Evolutionary conservation across 495 filamentous ascomycete genomes (phyloP).

Genomic region (Achaetomiella virescens): DNA sequence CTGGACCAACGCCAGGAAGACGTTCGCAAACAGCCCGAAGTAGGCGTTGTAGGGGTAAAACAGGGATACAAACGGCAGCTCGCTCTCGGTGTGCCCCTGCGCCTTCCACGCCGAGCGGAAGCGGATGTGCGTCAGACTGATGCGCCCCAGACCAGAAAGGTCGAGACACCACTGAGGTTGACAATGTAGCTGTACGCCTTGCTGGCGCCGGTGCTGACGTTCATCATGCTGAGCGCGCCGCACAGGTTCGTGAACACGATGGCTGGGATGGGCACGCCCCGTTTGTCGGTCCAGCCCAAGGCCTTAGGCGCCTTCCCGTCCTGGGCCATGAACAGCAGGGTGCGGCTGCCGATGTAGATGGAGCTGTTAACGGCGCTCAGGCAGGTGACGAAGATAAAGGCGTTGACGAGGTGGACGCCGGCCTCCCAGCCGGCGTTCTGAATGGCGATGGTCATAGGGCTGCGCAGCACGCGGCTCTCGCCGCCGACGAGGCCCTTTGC

Average conservation of each 20-base stretch:
- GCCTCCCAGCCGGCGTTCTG: constrained; percentile 49
- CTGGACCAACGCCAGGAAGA: constrained; percentile 61
- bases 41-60: constrained; percentile 61
- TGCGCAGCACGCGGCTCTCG: constrained; percentile 41
- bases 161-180: constrained; percentile 50
- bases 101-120: constrained; percentile 52
- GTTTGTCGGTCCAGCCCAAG: constrained; percentile 55
- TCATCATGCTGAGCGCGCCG: constrained; percentile 63
- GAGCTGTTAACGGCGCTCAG: constrained; percentile 65
- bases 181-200: constrained; percentile 49
- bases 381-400: constrained; percentile 62
- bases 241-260: constrained; percentile 57
- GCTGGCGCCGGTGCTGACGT: constrained; percentile 52
- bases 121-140: constrained; percentile 61
- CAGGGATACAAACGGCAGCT: constrained; percentile 53
- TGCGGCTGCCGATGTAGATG: constrained; percentile 62
- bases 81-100: constrained; percentile 48
- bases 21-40: constrained; percentile 51
- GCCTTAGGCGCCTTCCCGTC: constrained; percentile 59
- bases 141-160: constrained; percentile 63
- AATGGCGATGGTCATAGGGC: constrained; percentile 57
- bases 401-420: constrained; percentile 63
- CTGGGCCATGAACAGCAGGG: constrained; percentile 60
- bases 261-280: constrained; percentile 60
- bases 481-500: constrained; percentile 44